Evolutionary conservation across 176 grass and related monocot genomes (phyloP), one percentile per base, ranked within the genome.

Genomic region (Hsuehochloa calcarea): DNA sequence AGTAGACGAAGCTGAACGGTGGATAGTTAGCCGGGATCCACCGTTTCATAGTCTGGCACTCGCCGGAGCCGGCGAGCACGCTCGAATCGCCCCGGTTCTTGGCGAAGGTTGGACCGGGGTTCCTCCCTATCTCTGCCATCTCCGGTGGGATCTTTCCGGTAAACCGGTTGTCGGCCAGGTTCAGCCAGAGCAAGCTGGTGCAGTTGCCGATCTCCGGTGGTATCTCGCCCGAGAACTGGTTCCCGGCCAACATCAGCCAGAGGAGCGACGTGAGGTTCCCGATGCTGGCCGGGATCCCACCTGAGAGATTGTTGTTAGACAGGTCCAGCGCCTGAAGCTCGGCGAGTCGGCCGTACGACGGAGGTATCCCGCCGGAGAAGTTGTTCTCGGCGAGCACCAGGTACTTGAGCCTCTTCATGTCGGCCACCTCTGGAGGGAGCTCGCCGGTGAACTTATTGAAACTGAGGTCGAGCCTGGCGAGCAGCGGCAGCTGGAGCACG

Each of bases 11-110:
- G 65, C 84, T 95, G 90, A 98, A 98, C 14, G 96, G 96, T 1
- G 93, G 96, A 59, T 98, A 98, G 68, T 14, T 90, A 13, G 85
- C 96, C 4, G 96, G 96, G 10, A 98, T 93, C 96, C 93, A 98
- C 37, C 96, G 80, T 27, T 12, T 83, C 96, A 98, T 98, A 44
- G 89, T 76, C 20, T 84, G 77, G 85, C 96, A 98, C 40, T 98
- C 93, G 14, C 96, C 96, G 20, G 96, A 96, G 56, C 84, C 90
- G 23, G 88, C 87, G 38, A 78, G 56, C 52, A 85, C 83, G 54
- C 41, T 49, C 0, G 16, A 1, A 37, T 86, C 74, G 0, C 63
- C 23, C 60, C 80, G 77, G 65, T 98, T 98, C 82, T 80, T 82
- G 63, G 65, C 44, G 82, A 98, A 95, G 4, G 93, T 93, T 1